A percentile compares a stretch with the other conserved stretches of the same genome.
phyloP scores from a whole-genome alignment of 108 stramenopile species.

The Schizochytrium sp. region DNA sequence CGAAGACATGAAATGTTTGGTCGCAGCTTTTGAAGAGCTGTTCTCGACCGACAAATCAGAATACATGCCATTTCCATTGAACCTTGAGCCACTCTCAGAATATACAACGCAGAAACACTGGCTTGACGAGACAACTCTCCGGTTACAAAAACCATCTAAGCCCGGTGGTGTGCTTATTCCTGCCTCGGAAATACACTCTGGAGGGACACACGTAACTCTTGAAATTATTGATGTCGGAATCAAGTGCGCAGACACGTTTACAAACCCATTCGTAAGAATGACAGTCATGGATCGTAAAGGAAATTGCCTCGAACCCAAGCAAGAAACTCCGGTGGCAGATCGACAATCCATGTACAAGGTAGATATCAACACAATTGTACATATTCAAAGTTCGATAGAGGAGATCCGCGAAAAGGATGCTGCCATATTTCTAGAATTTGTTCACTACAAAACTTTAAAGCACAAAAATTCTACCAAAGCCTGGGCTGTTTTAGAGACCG shows the following conservation, averaged over 20 bases:
- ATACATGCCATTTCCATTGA: not conserved
- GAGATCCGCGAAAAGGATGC: not conserved
- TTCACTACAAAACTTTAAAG: slow-evolving; percentile 55
- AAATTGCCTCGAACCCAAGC: slow-evolving; percentile 35
- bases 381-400: slow-evolving; percentile 24
- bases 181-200: not conserved
- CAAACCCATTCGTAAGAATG: slow-evolving; percentile 6
- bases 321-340: slow-evolving; percentile 38
- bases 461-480: slow-evolving; percentile 28
- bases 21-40: slow-evolving; percentile 38
- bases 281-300: slow-evolving; percentile 42
- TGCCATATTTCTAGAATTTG: slow-evolving; percentile 38
- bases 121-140: not conserved
- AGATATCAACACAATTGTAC: slow-evolving; percentile 55
- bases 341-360: not conserved
- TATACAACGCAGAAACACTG: not conserved
- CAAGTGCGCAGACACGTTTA: slow-evolving; percentile 48
- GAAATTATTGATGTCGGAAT: not conserved
- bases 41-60: not conserved
- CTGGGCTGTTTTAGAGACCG: slow-evolving; percentile 47
- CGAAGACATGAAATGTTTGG: slow-evolving; percentile 13
- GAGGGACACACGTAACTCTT: slow-evolving; percentile 13
- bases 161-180: slow-evolving; percentile 41
- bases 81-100: not conserved
- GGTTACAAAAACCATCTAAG: not conserved